phyloP scores from a whole-genome alignment of 257 asterid species.

The Paulownia fortunei region DNA sequence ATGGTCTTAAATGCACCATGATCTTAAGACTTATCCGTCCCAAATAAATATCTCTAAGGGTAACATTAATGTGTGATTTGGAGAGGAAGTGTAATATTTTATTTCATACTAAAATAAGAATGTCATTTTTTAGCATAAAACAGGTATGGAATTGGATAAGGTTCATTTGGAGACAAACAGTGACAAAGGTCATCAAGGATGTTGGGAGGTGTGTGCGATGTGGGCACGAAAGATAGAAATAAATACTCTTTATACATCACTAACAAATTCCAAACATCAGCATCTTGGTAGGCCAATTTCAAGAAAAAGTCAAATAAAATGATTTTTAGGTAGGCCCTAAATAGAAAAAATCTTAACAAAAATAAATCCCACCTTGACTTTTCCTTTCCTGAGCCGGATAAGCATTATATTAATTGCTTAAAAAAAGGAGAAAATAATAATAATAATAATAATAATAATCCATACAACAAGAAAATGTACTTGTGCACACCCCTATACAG shows the following conservation, averaged over 20 bases:
- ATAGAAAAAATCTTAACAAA: background rate
- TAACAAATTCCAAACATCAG: slow-evolving; percentile 41
- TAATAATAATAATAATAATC: background rate
- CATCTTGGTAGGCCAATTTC: slow-evolving; percentile 42
- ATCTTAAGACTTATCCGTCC: too few species aligned
- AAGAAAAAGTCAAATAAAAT: background rate
- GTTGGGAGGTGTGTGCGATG: slow-evolving; percentile 35
- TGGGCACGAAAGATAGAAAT: slow-evolving; percentile 27
- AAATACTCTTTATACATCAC: slow-evolving; percentile 8
- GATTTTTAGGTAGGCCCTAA: background rate
- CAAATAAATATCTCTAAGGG: too few species aligned
- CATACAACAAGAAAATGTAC: slow-evolving; percentile 31
- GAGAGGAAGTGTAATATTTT: background rate
- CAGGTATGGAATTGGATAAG: slow-evolving; percentile 26
- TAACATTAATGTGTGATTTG: too few species aligned
- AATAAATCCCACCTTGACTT: background rate
- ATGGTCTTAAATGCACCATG: too few species aligned
- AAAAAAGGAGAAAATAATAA: background rate
- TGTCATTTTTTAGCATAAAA: background rate
- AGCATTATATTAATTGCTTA: background rate
- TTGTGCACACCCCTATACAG: slow-evolving; percentile 33
- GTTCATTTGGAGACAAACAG: slow-evolving; percentile 19
- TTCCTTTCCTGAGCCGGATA: background rate
- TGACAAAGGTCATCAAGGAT: slow-evolving; percentile 28
- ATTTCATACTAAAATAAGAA: background rate